A percentile compares a stretch with the other conserved stretches of the same genome.
phyloP scores from a whole-genome alignment of 1,284 basidiomycete genomes.

The Fomitopsis palustris region DNA sequence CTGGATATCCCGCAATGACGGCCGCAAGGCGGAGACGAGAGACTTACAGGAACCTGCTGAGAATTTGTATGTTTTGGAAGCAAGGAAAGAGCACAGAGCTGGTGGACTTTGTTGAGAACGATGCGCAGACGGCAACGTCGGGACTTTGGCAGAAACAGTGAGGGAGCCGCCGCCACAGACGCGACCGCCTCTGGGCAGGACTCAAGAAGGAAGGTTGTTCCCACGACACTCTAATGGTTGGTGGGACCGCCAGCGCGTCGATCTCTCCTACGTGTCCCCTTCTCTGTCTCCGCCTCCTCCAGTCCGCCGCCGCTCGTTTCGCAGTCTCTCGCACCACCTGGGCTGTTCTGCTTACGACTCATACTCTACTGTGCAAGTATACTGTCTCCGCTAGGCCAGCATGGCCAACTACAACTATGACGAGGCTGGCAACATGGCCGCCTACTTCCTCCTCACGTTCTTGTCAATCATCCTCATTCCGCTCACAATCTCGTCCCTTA shows the following conservation, averaged over 20 bases:
- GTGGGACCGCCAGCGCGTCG: conserved; percentile 13
- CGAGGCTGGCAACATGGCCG: conserved; percentile 85
- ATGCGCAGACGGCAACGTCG: too few relatives aligned
- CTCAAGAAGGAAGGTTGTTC: conserved; percentile 8
- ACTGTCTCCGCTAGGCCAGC: conserved; percentile 13
- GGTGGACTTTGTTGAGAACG: not conserved
- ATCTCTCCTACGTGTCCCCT: conserved; percentile 9
- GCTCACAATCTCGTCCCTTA: conserved; percentile 52
- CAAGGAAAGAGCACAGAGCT: too few relatives aligned
- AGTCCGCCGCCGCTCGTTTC: conserved; percentile 4
- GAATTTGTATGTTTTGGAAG: too few relatives aligned
- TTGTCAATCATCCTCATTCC: conserved; percentile 80
- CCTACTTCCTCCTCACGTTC: conserved; percentile 86
- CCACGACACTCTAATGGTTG: conserved; percentile 15
- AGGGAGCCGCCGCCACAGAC: not conserved
- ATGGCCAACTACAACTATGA: conserved; percentile 87
- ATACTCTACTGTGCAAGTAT: conserved; percentile 2
- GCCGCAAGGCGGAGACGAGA: too few relatives aligned
- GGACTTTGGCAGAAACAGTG: too few relatives aligned
- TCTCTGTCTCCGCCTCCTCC: conserved; percentile 7
- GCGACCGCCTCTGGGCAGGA: not conserved
- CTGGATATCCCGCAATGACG: too few relatives aligned
- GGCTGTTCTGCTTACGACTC: conserved; percentile 8
- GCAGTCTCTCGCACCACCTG: conserved; percentile 4
- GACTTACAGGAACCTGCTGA: too few relatives aligned